Percentiles rank a stretch among this genome's conserved stretches.
phyloP scores from a whole-genome alignment of 2,329 filamentous ascomycete genomes.

The Drechmeria coniospora region DNA sequence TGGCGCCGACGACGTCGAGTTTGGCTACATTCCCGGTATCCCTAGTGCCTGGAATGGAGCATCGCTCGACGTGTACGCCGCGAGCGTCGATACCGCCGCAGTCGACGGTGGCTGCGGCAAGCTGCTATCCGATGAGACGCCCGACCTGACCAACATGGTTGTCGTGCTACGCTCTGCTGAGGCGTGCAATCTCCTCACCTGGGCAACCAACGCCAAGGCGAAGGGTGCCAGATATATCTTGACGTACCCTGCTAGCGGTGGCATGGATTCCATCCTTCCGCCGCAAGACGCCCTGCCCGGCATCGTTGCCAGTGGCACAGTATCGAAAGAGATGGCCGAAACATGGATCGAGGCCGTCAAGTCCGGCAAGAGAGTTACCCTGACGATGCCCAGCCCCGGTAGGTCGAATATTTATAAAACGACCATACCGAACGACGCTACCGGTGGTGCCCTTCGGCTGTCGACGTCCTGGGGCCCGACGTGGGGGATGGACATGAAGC shows the following conservation, averaged over 20 bases:
- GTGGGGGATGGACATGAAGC: constrained; percentile 40
- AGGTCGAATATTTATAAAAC: no score
- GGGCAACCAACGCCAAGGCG: no score
- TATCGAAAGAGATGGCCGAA: neutral
- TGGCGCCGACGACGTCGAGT: neutral
- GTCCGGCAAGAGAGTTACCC: constrained; percentile 3
- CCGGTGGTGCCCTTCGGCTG: constrained; percentile 32
- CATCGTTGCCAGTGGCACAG: neutral
- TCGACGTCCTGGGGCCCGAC: constrained; percentile 46
- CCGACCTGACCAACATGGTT: no score
- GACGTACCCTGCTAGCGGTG: no score
- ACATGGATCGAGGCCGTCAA: neutral
- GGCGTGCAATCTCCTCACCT: no score
- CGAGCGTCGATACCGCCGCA: constrained; percentile 20
- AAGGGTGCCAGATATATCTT: no score
- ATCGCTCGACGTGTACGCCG: constrained; percentile 11
- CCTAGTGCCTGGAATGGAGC: constrained; percentile 4
- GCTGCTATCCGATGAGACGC: no score
- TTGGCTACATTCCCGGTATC: neutral
- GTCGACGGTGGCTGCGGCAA: no score
- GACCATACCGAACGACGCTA: constrained; percentile 14
- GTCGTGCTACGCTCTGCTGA: no score
- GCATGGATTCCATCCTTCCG: no score
- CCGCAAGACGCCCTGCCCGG: constrained; percentile 1
- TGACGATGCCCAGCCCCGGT: no score